These are phyloP conservation scores for Aeschynomene evenia DNA, from an alignment of 306 rosid species.

Conservation along the genomic window DNA sequence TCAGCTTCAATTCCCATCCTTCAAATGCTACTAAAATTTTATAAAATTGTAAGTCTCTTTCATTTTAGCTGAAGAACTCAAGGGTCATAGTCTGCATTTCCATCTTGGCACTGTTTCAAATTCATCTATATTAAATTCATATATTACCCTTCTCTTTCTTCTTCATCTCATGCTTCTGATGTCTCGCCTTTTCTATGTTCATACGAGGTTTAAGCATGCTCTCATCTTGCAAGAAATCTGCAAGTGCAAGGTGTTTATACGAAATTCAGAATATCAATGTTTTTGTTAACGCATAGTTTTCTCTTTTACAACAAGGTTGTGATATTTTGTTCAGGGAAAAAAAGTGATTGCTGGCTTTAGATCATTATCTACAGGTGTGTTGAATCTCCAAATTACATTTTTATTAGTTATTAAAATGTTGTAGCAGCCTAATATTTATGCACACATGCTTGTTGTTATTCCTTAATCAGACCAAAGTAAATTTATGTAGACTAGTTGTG, in stretches of 20 bases:
- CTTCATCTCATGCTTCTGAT: constrained; percentile 19
- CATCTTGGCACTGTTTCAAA: neutral
- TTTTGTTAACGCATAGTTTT: neutral
- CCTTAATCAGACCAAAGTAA: neutral
- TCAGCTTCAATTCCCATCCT: neutral
- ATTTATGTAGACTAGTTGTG: too few relatives aligned
- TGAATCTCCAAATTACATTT: neutral
- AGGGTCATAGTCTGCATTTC: neutral
- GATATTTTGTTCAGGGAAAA: constrained; percentile 13
- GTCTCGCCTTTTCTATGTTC: constrained; percentile 13
- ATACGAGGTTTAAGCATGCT: neutral
- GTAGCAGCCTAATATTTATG: neutral
- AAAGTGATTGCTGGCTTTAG: neutral
- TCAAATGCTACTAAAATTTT: neutral
- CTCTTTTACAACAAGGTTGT: neutral
- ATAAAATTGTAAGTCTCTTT: neutral
- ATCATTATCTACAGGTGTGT: constrained; percentile 12
- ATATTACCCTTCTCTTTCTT: neutral
- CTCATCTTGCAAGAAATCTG: constrained; percentile 1
- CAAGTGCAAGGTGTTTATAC: constrained; percentile 26
- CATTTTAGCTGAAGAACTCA: neutral
- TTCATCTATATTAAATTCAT: too few relatives aligned
- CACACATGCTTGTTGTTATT: too few relatives aligned
- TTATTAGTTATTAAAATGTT: neutral
- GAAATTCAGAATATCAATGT: neutral